These are phyloP conservation scores for Dactylellina cionopaga DNA, from an alignment of 2,329 filamentous ascomycete genomes.

Conservation along the genomic window DNA sequence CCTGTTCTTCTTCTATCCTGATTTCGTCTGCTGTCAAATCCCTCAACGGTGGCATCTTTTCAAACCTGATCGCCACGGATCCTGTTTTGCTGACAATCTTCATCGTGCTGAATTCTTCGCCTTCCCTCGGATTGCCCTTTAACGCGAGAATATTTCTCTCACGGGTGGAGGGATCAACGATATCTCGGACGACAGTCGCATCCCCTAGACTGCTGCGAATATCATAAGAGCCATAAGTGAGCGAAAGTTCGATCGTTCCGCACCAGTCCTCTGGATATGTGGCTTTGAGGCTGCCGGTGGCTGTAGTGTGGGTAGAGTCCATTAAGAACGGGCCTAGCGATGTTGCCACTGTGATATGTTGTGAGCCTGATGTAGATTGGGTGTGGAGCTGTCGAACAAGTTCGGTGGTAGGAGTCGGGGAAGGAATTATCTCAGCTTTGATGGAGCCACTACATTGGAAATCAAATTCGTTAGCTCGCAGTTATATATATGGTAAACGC, in stretches of 20 bases:
- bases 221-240: conserved; percentile 27
- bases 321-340: conserved; percentile 39
- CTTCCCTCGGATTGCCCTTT: conserved; percentile 44
- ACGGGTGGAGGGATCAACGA: conserved; percentile 21
- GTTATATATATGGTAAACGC: not conserved
- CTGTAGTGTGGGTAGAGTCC: conserved; percentile 32
- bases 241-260: conserved; percentile 31
- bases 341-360: conserved; percentile 18
- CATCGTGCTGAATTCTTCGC: conserved; percentile 45
- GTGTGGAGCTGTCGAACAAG: conserved; percentile 30
- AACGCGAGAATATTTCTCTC: conserved; percentile 27
- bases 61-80: conserved; percentile 25
- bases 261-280: conserved; percentile 44
- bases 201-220: conserved; percentile 21
- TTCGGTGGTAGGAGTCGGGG: conserved; percentile 27
- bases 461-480: not conserved
- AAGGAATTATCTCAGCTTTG: conserved; percentile 27
- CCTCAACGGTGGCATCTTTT: conserved; percentile 30
- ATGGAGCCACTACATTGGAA: conserved; percentile 25
- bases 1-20: conserved; percentile 17
- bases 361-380: conserved; percentile 17
- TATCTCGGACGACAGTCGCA: conserved; percentile 22
- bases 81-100: conserved; percentile 29
- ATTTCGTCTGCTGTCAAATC: conserved; percentile 30
- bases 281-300: conserved; percentile 30